phyloP scores from a whole-genome alignment of 805 yeast species.

The Lipomyces sp. region DNA sequence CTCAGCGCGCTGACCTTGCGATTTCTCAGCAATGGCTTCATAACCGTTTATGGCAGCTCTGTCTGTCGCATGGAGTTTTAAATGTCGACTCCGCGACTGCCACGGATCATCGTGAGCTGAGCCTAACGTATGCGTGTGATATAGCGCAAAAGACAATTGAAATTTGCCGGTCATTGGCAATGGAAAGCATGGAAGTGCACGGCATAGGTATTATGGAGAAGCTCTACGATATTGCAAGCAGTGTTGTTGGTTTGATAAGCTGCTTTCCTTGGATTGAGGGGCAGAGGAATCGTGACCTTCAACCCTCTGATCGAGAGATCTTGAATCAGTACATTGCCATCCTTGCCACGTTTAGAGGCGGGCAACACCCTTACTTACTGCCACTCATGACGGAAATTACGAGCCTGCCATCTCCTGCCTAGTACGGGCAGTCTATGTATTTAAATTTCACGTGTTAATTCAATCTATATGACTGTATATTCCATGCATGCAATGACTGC shows the following conservation, averaged over 20 bases:
- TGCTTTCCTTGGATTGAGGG: conserved; percentile 8
- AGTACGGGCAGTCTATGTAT: background rate
- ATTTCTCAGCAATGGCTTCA: conserved; percentile 28
- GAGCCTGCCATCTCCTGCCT: background rate
- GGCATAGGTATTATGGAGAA: conserved; percentile 30
- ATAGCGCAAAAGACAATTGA: conserved; percentile 17
- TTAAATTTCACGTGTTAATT: background rate
- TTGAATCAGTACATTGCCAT: conserved; percentile 14
- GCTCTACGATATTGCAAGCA: conserved; percentile 23
- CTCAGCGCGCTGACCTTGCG: conserved; percentile 14
- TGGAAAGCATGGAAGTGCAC: conserved; percentile 23
- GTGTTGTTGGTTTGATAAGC: conserved; percentile 1
- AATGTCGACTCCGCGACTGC: too few relatives aligned
- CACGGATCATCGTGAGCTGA: conserved; percentile 5
- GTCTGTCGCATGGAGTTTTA: conserved; percentile 16
- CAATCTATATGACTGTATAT: background rate
- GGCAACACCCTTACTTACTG: conserved; percentile 20
- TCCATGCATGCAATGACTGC: background rate
- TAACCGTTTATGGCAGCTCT: conserved; percentile 23
- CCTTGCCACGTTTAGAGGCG: conserved; percentile 23
- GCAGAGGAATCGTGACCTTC: background rate
- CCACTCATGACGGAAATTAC: conserved; percentile 19
- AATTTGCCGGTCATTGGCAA: conserved; percentile 6
- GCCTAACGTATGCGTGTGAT: conserved; percentile 10
- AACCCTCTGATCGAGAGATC: conserved; percentile 13